Base-by-base conservation (phyloP, 2,329 filamentous ascomycete genomes). In the Neoascochyta sp. region DNA sequence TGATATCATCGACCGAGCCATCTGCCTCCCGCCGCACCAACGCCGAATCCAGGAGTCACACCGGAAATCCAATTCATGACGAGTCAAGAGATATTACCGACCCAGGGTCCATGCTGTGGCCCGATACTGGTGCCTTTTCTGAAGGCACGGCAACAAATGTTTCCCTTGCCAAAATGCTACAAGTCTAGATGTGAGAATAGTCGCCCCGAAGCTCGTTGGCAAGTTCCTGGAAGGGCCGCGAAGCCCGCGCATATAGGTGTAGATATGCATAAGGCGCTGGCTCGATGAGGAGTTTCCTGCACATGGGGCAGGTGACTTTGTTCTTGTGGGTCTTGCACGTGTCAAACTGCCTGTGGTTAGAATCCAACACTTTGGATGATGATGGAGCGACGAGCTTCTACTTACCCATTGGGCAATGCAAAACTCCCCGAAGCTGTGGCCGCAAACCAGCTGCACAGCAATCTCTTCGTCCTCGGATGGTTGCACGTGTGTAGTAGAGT, bases 261-360 rank as follows among this genome's bases (percentile, higher is more conserved):
- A 48, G 27, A 21, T 42, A 28, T 7, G 28, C 36, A 12, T 37
- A 41, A 21, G 38, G 43, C 12, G 35, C 26, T 8, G 49, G 45
- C 18, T 58, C 47, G 15, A 60, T 44, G 21, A 63, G 43, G 9
- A 51, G 35, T 34, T 54, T 55, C 11, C 59, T 54, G 34, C 59
- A 63, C 57, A 60, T 62, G 5, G 59, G 59, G 37, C 59, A 63
- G 2, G 57, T 59, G 9, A 63, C 47, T 34, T 60, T 60, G 39
- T 60, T 59, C 39, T 59, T 63, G 39, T 60, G 50, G 18, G 32
- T 51, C 34, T 48, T 52, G 41, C 59, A 61, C 3, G 59, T 60
- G 7, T 60, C 52, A 29, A 59, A 50, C 54, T 53, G 24, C 13
- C 9, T 9, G 7, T 18, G 16, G 23, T 45, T 20, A 43, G 40